Conservation (phyloP, 768 basidiomycete genomes). For the Serendipita sp. region DNA sequence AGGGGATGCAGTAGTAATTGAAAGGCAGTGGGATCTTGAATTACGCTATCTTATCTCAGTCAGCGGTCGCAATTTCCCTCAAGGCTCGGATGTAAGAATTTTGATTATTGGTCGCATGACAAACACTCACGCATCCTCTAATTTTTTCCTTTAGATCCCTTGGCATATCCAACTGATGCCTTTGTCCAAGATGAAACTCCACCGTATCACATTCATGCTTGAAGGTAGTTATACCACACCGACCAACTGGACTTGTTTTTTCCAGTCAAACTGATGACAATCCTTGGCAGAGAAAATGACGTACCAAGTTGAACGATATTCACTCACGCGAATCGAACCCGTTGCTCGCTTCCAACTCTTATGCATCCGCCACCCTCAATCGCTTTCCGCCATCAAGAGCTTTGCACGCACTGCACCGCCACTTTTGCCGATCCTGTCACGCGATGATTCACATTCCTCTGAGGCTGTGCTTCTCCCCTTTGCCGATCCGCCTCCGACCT, state of each 20-base stretch:
- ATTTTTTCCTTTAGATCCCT: conserved; percentile 36
- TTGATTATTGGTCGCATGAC: conserved; percentile 57
- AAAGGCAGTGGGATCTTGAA: conserved; percentile 84
- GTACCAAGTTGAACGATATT: conserved; percentile 19
- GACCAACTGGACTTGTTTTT: no score
- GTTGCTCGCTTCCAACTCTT: conserved; percentile 45
- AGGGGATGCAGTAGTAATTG: conserved; percentile 58
- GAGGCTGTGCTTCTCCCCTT: conserved; percentile 22
- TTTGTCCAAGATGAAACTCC: conserved; percentile 65
- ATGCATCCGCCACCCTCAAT: conserved; percentile 35
- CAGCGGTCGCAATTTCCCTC: conserved; percentile 57
- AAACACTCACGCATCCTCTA: conserved; percentile 58
- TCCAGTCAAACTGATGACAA: not conserved
- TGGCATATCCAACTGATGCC: conserved; percentile 72
- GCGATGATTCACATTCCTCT: conserved; percentile 36
- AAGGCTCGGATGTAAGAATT: conserved; percentile 67
- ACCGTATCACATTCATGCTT: conserved; percentile 52
- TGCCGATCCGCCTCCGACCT: not conserved
- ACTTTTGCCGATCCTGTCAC: conserved; percentile 15
- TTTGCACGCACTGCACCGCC: conserved; percentile 21
- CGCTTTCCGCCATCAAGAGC: conserved; percentile 51
- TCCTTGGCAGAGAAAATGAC: conserved; percentile 35
- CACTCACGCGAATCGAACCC: conserved; percentile 55
- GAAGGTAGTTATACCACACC: conserved; percentile 51
- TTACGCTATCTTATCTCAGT: conserved; percentile 66